Percentiles rank a stretch among this genome's conserved stretches.
Evolutionary conservation across 1,284 basidiomycete species (phyloP).

Genomic region (Irpex sp.): DNA sequence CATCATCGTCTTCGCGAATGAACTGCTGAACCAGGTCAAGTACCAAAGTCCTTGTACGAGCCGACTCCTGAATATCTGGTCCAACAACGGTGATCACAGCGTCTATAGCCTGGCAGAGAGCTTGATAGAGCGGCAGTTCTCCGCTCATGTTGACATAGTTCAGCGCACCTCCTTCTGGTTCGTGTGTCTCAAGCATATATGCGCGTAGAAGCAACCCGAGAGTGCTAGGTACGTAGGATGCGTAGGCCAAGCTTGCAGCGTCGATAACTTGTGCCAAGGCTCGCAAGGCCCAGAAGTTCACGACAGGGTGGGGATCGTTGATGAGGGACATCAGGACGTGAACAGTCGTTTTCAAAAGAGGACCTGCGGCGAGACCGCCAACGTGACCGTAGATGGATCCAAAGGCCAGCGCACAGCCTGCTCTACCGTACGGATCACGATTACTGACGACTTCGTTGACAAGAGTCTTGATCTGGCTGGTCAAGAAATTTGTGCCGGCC

Average conservation of each 20-base stretch:
- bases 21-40: slow-evolving; percentile 88
- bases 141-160: slow-evolving; percentile 85
- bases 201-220: slow-evolving; percentile 90
- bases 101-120: slow-evolving; percentile 89
- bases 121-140: slow-evolving; percentile 88
- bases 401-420: slow-evolving; percentile 92
- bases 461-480: slow-evolving; percentile 85
- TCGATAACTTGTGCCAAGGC: slow-evolving; percentile 88
- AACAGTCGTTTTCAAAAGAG: slow-evolving; percentile 93
- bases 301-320: slow-evolving; percentile 95
- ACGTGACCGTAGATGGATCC: slow-evolving; percentile 94
- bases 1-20: slow-evolving; percentile 82
- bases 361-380: slow-evolving; percentile 90
- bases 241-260: slow-evolving; percentile 90
- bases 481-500: slow-evolving; percentile 84
- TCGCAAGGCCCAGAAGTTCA: slow-evolving; percentile 90
- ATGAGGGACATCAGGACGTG: slow-evolving; percentile 95
- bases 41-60: slow-evolving; percentile 77
- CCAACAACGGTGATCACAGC: slow-evolving; percentile 93
- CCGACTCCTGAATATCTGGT: slow-evolving; percentile 91
- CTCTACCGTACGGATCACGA: slow-evolving; percentile 89
- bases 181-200: slow-evolving; percentile 90
- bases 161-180: slow-evolving; percentile 88
- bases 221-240: slow-evolving; percentile 85
- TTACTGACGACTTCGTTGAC: slow-evolving; percentile 98